phyloP scores from a whole-genome alignment of 352 stramenopile genomes.

The Phytophthora parvispora region DNA sequence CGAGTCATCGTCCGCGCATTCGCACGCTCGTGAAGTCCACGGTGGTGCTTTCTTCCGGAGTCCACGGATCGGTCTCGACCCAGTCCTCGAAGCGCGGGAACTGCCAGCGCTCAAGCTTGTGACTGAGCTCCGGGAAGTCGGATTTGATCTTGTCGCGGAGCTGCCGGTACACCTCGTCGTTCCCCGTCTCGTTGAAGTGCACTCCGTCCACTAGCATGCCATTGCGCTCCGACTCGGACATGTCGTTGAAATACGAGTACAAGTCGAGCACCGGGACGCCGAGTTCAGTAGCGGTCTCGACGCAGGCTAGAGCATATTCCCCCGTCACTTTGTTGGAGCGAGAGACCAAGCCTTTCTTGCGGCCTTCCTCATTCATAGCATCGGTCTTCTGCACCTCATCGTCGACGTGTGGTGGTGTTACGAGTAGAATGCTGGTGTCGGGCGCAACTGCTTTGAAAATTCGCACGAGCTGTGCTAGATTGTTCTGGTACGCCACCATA shows the following conservation, averaged over 20 bases:
- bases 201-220: slow-evolving; percentile 49
- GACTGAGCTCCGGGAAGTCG: slow-evolving; percentile 16
- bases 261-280: slow-evolving; percentile 51
- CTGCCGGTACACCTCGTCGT: slow-evolving; percentile 35
- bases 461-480: slow-evolving; percentile 43
- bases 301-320: slow-evolving; percentile 53
- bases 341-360: slow-evolving; percentile 31
- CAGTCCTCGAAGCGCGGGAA: slow-evolving; percentile 51
- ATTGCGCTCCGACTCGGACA: slow-evolving; percentile 36
- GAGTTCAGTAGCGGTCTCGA: slow-evolving; percentile 35
- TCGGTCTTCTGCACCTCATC: slow-evolving; percentile 31
- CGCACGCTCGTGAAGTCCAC: slow-evolving; percentile 16
- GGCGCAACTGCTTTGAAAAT: slow-evolving; percentile 25
- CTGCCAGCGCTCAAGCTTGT: slow-evolving; percentile 28
- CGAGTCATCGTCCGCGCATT: neutral
- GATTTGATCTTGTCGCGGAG: slow-evolving; percentile 23
- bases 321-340: slow-evolving; percentile 48
- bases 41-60: slow-evolving; percentile 10
- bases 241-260: slow-evolving; percentile 50
- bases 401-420: slow-evolving; percentile 43
- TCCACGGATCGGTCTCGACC: slow-evolving; percentile 29
- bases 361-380: slow-evolving; percentile 17
- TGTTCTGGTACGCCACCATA: slow-evolving; percentile 46
- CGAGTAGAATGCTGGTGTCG: slow-evolving; percentile 25
- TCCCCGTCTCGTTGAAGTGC: slow-evolving; percentile 55